Percentiles rank a stretch among this genome's conserved stretches.
Evolutionary conservation across 2,329 filamentous ascomycete genomes (phyloP).

Genomic region (Penicillium sp.): DNA sequence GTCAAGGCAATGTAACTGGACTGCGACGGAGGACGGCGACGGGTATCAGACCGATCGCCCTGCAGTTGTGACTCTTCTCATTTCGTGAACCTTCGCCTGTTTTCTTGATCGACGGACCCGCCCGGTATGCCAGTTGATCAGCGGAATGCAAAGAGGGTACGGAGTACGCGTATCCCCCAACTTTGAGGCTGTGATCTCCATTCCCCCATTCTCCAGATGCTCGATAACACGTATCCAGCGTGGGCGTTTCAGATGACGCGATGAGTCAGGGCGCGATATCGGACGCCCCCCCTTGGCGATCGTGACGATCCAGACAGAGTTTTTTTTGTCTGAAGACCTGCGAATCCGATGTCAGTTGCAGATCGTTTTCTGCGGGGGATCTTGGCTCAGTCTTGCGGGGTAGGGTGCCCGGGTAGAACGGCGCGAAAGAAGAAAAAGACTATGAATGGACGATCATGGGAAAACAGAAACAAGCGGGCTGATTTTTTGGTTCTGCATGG

Average conservation of each 20-base stretch:
- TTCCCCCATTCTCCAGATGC: background rate
- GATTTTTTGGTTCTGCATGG: background rate
- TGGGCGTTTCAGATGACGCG: conserved; percentile 15
- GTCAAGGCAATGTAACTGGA: background rate
- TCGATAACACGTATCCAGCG: background rate
- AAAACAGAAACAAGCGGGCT: background rate
- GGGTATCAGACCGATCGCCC: background rate
- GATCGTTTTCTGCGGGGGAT: conserved; percentile 3
- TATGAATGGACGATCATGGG: conserved; percentile 7
- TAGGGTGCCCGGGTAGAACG: conserved; percentile 13
- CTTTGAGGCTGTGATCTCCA: background rate
- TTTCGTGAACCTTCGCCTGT: background rate
- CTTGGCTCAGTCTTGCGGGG: conserved; percentile 16
- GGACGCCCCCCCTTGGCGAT: conserved; percentile 11
- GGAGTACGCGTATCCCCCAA: background rate
- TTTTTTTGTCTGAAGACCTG: conserved; percentile 1
- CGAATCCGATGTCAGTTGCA: conserved; percentile 7
- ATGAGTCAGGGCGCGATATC: conserved; percentile 21
- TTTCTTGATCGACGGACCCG: conserved; percentile 9
- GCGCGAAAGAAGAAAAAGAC: background rate
- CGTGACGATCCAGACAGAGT: conserved; percentile 1
- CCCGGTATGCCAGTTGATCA: conserved; percentile 7
- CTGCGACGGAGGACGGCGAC: background rate
- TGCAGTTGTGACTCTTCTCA: background rate
- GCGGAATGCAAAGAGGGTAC: background rate